Conservation (phyloP, 495 filamentous ascomycete species). For the Penicillium bialowiezense region DNA sequence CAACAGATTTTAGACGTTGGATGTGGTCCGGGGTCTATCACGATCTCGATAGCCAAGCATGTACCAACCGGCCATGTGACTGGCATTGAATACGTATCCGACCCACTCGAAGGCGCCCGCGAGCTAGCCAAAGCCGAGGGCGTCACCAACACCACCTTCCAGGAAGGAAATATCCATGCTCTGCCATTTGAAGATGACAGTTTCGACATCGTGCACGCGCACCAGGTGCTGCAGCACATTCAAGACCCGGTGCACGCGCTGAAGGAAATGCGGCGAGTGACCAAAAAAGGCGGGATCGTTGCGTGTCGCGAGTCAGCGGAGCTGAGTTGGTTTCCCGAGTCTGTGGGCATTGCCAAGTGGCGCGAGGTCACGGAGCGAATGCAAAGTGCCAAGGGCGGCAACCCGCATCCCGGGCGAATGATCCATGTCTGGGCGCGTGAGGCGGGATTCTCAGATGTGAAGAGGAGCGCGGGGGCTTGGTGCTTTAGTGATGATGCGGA, state of each 20-base stretch:
- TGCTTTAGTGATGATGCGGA: slow-evolving; percentile 45
- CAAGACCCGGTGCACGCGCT: slow-evolving; percentile 42
- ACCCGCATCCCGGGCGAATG: slow-evolving; percentile 45
- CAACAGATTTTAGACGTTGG: slow-evolving; percentile 55
- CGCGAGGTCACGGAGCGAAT: slow-evolving; percentile 30
- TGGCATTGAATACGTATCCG: slow-evolving; percentile 41
- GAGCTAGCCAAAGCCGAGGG: slow-evolving; percentile 33
- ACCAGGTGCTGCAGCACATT: slow-evolving; percentile 58
- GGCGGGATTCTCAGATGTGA: slow-evolving; percentile 44
- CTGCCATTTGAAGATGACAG: slow-evolving; percentile 44
- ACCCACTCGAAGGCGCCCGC: slow-evolving; percentile 42
- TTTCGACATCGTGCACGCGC: slow-evolving; percentile 60
- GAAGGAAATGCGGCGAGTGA: slow-evolving; percentile 49
- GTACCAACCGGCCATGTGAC: slow-evolving; percentile 47
- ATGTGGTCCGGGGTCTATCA: slow-evolving; percentile 60
- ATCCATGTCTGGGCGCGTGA: slow-evolving; percentile 48
- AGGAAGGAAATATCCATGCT: slow-evolving; percentile 44
- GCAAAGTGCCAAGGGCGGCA: slow-evolving; percentile 36
- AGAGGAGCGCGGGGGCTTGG: slow-evolving; percentile 43
- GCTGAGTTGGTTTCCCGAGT: slow-evolving; percentile 48
- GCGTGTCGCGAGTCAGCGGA: slow-evolving; percentile 47
- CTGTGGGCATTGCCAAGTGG: slow-evolving; percentile 40
- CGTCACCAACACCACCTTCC: slow-evolving; percentile 47
- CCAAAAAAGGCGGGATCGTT: slow-evolving; percentile 51
- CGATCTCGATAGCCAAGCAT: slow-evolving; percentile 45